Evolutionary conservation across 352 stramenopile species (phyloP).

Genomic region (Phytophthora vignae): DNA sequence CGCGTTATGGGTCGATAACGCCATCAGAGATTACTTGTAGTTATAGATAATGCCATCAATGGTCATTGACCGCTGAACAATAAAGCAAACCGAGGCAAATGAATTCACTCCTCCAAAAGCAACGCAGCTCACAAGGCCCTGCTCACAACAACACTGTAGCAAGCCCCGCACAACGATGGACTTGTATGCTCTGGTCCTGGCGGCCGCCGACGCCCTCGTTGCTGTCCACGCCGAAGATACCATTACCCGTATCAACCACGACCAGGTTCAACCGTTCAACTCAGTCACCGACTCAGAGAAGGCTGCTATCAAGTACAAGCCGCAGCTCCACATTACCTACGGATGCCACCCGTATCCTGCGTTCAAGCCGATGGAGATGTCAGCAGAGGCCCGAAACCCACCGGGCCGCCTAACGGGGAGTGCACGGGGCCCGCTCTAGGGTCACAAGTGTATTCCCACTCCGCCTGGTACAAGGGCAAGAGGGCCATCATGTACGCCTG

Average conservation of each 20-base stretch:
- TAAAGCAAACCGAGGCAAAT: no score
- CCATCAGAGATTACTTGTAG: no score
- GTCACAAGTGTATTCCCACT: background rate
- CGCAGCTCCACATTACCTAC: background rate
- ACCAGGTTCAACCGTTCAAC: constrained; percentile 1
- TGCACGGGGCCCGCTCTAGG: background rate
- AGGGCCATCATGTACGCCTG: background rate
- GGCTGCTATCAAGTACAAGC: constrained; percentile 13
- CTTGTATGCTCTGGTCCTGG: no score
- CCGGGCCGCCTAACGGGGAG: background rate
- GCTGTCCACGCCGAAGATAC: no score
- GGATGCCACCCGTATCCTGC: constrained; percentile 14
- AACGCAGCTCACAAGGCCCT: no score
- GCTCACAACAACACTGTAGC: no score
- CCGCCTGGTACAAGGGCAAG: background rate
- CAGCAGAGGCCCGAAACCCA: background rate
- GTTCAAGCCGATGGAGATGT: background rate
- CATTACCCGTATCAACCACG: background rate
- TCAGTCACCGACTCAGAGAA: constrained; percentile 6
- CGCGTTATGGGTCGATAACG: no score
- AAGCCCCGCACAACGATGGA: no score
- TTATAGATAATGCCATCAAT: no score
- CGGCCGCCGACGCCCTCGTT: no score
- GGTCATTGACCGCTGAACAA: no score
- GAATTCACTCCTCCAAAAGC: no score